phyloP scores from a whole-genome alignment of 1,284 basidiomycete species.

The Trametes versicolor region DNA sequence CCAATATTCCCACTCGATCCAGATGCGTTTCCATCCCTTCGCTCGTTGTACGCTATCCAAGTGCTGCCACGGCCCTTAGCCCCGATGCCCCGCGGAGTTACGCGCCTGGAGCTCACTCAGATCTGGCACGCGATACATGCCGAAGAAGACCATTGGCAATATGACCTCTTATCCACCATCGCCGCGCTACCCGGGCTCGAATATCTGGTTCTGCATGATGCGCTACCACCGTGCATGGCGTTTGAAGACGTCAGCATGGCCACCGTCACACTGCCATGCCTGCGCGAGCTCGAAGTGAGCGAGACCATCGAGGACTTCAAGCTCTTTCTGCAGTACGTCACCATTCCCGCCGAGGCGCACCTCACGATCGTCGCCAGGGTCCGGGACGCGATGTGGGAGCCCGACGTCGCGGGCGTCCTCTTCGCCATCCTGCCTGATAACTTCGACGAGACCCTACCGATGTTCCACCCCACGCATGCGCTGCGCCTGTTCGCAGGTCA shows the following conservation, averaged over 20 bases:
- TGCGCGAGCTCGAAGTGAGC: conserved; percentile 2
- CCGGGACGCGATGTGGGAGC: conserved; percentile 17
- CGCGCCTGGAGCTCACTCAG: conserved; percentile 2
- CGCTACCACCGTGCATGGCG: conserved; percentile 11
- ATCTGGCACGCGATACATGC: conserved; percentile 10
- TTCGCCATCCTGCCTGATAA: conserved; percentile 14
- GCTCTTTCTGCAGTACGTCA: conserved; percentile 12
- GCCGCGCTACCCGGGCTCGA: neutral
- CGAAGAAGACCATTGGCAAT: neutral
- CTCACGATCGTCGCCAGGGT: conserved; percentile 10
- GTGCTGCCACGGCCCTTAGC: conserved; percentile 3
- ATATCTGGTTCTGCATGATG: conserved; percentile 7
- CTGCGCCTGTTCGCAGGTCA: conserved; percentile 14
- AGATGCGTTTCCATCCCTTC: neutral
- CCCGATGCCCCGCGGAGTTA: neutral
- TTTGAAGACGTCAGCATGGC: neutral
- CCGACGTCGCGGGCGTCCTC: conserved; percentile 7
- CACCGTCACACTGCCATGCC: neutral
- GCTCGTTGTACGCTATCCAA: conserved; percentile 3
- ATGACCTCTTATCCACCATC: conserved; percentile 5
- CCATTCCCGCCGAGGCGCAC: neutral
- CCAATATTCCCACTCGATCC: neutral
- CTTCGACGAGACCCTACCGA: neutral
- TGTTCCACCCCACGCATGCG: conserved; percentile 8
- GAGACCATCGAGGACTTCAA: conserved; percentile 23